Base-by-base conservation (phyloP, 352 stramenopile genomes). In the Globisporangium paroecandrum region DNA sequence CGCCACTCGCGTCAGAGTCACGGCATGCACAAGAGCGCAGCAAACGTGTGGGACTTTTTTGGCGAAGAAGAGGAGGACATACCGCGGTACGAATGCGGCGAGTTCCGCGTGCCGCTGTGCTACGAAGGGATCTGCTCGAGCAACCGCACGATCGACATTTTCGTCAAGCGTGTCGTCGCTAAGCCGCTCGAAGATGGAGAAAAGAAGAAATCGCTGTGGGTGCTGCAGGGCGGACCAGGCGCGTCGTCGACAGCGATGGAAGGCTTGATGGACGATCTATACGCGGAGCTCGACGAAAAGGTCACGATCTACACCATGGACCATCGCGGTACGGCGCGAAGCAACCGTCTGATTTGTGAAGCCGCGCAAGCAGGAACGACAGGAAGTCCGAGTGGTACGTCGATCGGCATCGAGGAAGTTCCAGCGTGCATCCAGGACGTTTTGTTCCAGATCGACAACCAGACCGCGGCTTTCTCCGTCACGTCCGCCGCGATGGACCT, bases 401-500 rank as follows among this genome's bases (percentile, higher is more conserved):
- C 69, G n/a, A 87, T 90, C 65, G 63, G 74, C 46, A 46, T 92
- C 15, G 73, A 80, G 29, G 83, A 92, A 57, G 62, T 89, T 22
- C 83, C 83, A 10, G 77, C 72, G 12, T 92, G 83, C 74, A 90
- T 92, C 66, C 72, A 88, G 43, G 83, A 92, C 58, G 76, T 92
- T 32, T 68, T 73, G 9, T 92, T 92, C 62, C 80, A 92, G 67
- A 77, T 92, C 64, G 82, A 89, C 66, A 89, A 89, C 57, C 80
- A 92, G 61, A 87, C 82, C 0, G 74, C 76, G 0, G 83, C 83
- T 8, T 92, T 89, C 62, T 90, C 82, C 0, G 77, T 92, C 24
- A 92, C 83, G n/a, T 90, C 82, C 34, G 83, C 83, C 7, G 83
- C 83, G 18, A 88, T 87, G 69, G 83, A 92, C 53, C 47, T 92